Conservation (phyloP, 2,329 filamentous ascomycete species). For the Aureobasidium musti region DNA sequence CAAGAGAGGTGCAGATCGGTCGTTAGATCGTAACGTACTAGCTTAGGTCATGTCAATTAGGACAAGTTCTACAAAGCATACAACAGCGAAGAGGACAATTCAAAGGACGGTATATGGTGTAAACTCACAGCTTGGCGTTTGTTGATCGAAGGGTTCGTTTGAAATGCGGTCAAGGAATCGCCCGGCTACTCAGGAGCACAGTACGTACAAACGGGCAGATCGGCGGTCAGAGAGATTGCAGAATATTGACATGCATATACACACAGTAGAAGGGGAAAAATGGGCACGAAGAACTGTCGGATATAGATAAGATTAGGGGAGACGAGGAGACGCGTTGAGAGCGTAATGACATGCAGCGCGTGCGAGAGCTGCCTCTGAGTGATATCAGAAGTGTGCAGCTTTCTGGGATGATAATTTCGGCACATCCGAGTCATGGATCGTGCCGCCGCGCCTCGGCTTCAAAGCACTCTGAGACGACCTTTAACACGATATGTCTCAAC, state of each 20-base stretch:
- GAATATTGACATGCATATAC: slow-evolving; percentile 1
- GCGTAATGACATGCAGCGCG: slow-evolving; percentile 7
- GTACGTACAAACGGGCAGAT: slow-evolving; percentile 15
- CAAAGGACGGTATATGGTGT: neutral
- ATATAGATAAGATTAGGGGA: neutral
- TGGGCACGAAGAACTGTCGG: neutral
- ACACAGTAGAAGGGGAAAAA: neutral
- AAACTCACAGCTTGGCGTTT: slow-evolving; percentile 26
- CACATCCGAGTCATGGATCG: slow-evolving; percentile 23
- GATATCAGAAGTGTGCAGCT: slow-evolving; percentile 22
- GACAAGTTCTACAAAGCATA: neutral
- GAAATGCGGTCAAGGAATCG: slow-evolving; percentile 9
- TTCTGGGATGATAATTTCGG: slow-evolving; percentile 22
- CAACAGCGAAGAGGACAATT: neutral
- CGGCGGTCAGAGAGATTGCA: slow-evolving; percentile 1
- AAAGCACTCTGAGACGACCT: slow-evolving; percentile 14
- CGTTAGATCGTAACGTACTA: slow-evolving; percentile 25
- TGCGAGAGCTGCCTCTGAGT: slow-evolving; percentile 6
- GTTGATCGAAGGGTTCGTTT: slow-evolving; percentile 8
- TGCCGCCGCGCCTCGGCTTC: slow-evolving; percentile 8
- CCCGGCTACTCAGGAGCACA: slow-evolving; percentile 2
- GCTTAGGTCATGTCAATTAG: slow-evolving; percentile 8
- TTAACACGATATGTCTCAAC: slow-evolving; percentile 17
- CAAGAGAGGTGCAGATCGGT: slow-evolving; percentile 23
- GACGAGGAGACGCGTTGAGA: slow-evolving; percentile 11